These are phyloP conservation scores for Gloeostereum incarnatum DNA, from an alignment of 768 basidiomycete species.

Conservation along the genomic window DNA sequence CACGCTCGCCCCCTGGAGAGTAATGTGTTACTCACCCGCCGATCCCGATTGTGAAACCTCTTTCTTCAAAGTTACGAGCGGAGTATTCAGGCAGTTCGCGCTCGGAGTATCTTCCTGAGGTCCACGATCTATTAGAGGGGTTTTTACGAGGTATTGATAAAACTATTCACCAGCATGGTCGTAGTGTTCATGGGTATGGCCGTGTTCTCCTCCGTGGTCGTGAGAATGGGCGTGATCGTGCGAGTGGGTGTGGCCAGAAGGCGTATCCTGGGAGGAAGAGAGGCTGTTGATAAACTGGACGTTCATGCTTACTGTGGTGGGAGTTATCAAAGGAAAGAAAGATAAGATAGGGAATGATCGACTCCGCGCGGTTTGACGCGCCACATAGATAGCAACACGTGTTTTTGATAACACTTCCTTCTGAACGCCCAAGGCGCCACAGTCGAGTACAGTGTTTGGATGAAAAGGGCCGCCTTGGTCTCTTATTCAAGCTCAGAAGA, in stretches of 20 bases:
- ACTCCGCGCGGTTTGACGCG: too few relatives aligned
- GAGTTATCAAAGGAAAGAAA: too few relatives aligned
- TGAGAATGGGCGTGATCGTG: constrained; percentile 45
- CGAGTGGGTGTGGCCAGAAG: constrained; percentile 30
- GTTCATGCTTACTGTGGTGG: too few relatives aligned
- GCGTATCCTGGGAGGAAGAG: constrained; percentile 20
- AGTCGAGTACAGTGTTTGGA: too few relatives aligned
- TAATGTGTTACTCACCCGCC: constrained; percentile 72
- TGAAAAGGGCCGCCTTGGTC: too few relatives aligned
- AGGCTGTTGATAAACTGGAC: constrained; percentile 74
- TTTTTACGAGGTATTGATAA: neutral
- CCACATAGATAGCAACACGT: too few relatives aligned
- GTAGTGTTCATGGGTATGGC: constrained; percentile 90
- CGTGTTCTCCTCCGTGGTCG: constrained; percentile 68
- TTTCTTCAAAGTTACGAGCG: constrained; percentile 76
- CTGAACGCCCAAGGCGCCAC: too few relatives aligned
- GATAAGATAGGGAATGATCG: too few relatives aligned
- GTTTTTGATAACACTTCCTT: too few relatives aligned
- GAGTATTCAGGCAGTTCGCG: constrained; percentile 89
- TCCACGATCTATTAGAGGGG: neutral
- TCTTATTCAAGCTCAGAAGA: too few relatives aligned
- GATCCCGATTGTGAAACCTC: constrained; percentile 97
- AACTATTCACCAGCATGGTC: constrained; percentile 67
- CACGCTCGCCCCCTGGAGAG: neutral
- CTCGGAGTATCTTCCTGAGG: constrained; percentile 80